phyloP scores from a whole-genome alignment of 768 basidiomycete genomes.

The Gelatoporia subvermispora region DNA sequence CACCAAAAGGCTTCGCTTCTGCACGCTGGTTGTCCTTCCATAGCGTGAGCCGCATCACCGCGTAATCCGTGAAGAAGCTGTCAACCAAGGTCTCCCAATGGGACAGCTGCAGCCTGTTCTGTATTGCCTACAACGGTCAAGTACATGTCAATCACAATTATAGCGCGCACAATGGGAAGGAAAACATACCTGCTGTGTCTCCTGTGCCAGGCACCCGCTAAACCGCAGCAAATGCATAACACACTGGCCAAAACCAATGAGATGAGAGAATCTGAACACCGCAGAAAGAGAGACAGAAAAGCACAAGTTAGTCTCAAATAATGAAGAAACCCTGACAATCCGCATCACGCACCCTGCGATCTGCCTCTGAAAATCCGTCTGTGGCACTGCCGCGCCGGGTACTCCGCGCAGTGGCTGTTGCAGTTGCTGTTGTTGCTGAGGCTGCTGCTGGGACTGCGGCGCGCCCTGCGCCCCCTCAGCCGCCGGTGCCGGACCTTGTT shows the following conservation, averaged over 20 bases:
- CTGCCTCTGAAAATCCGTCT: no score
- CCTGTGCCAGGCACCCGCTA: constrained; percentile 57
- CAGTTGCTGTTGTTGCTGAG: constrained; percentile 1
- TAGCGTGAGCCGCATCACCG: constrained; percentile 74
- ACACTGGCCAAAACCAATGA: constrained; percentile 58
- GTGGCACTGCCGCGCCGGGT: neutral
- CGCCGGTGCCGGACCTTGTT: constrained; percentile 4
- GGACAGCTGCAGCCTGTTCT: constrained; percentile 55
- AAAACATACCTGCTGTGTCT: constrained; percentile 41
- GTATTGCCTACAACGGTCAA: neutral
- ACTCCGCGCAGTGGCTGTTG: neutral
- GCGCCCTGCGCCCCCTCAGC: neutral
- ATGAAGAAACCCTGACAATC: no score
- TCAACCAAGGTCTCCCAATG: constrained; percentile 65
- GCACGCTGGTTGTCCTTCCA: constrained; percentile 80
- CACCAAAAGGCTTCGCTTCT: constrained; percentile 84
- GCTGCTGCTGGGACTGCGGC: constrained; percentile 5
- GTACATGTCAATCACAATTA: neutral
- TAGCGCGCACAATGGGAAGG: neutral
- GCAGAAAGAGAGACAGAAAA: no score
- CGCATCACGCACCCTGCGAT: no score
- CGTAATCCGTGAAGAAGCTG: constrained; percentile 67
- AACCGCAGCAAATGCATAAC: constrained; percentile 63
- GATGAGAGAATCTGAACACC: constrained; percentile 4
- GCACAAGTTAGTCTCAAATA: no score